Base-by-base conservation (phyloP, 1,284 basidiomycete species). In the Ceratobasidium sp. region DNA sequence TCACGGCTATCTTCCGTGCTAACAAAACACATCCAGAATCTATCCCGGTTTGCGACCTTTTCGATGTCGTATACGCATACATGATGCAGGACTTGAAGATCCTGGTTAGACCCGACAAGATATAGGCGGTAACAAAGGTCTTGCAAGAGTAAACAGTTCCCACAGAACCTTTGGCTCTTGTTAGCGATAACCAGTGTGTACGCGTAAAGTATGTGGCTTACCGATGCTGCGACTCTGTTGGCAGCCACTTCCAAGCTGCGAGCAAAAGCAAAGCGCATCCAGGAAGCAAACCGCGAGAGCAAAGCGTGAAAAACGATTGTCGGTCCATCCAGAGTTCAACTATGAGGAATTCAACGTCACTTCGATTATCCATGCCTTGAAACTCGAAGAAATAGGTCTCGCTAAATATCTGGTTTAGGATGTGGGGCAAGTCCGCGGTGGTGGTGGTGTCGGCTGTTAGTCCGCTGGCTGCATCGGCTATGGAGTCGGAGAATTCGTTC, bases 231-330 rank as follows among this genome's bases (percentile, higher is more conserved):
- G 52, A 4, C 52, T n/a, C n/a, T n/a, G 52, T 23, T 8, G 18
- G 52, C 23, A 54, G 7, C 52, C 52, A 54, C n/a, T 54, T 54
- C 52, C 52, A 62, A 38, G 60, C 60, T 14, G 35, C 60, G n/a
- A 62, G 60, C 3, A 62, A 20, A 16, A 59, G 14, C 6, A 35
- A 10, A 18, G 57, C 3, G 30, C 30, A 35, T 33, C 57, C 57
- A 18, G 30, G 30, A 20, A 35, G 30, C 30, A 35, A 35, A 27
- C 7, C 33, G 57, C 30, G 3, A 12, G 35, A 60, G 20, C 54
- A 55, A 14, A 55, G 54, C 23, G 5, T 55, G 8, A 55, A 27
- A 55, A 55, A 27, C n/a, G 23, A n/a, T 7, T 23, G n/a, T 27
- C 23, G 54, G 54, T 55, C 23, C 10, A 6, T 1, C n/a, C 54